These are phyloP conservation scores for Monosporozyma unispora DNA, from an alignment of 805 yeast genomes.

Conservation along the genomic window DNA sequence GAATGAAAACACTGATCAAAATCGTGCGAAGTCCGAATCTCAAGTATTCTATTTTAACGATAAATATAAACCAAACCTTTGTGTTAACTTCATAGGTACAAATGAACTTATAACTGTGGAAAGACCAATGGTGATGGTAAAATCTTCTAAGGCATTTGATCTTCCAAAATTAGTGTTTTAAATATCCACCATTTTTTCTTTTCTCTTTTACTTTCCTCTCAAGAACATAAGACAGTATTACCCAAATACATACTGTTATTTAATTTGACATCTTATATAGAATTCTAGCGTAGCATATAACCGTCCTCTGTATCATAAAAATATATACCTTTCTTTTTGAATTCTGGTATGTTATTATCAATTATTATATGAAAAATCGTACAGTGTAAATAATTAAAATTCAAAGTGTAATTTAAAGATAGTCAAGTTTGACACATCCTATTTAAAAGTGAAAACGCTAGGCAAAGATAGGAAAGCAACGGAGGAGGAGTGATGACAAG, in stretches of 20 bases:
- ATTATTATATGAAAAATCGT: neutral
- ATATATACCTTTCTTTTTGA: neutral
- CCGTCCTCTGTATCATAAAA: neutral
- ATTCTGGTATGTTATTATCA: no score
- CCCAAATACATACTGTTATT: neutral
- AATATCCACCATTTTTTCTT: no score
- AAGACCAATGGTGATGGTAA: conserved; percentile 53
- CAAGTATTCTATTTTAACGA: conserved; percentile 62
- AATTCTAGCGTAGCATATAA: neutral
- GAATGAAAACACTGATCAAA: conserved; percentile 16
- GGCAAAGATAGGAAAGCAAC: neutral
- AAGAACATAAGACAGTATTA: neutral
- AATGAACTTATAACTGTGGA: conserved; percentile 67
- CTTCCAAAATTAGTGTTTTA: conserved; percentile 46
- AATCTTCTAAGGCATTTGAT: conserved; percentile 57
- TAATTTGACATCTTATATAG: neutral
- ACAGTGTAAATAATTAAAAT: neutral
- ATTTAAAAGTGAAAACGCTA: neutral
- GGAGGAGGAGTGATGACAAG: neutral
- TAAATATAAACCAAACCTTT: conserved; percentile 64
- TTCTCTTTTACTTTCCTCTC: no score
- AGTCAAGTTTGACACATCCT: neutral
- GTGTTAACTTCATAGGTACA: conserved; percentile 44
- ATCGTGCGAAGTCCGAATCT: conserved; percentile 22
- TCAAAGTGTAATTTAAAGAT: no score